These are phyloP conservation scores for Mariannaea elegans DNA, from an alignment of 2,329 filamentous ascomycete species.

Conservation along the genomic window DNA sequence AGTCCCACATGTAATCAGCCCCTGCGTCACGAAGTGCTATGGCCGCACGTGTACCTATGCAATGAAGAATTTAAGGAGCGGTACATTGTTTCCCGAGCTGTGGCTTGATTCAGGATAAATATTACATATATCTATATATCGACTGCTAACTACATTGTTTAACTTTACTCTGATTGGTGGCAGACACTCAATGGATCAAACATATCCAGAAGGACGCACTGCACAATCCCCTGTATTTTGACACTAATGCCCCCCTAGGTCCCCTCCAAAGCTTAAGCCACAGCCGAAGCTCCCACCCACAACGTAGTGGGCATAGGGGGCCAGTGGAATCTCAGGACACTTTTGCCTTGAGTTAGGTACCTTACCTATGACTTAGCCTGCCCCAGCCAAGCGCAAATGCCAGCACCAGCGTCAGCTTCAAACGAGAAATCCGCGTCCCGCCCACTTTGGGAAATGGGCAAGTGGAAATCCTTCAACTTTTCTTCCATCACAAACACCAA, in stretches of 20 bases:
- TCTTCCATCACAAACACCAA: conserved; percentile 33
- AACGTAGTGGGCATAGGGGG: not conserved
- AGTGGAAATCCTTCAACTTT: conserved; percentile 29
- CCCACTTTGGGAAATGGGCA: conserved; percentile 37
- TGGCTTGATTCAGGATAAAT: too few relatives aligned
- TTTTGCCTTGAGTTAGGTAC: conserved; percentile 19
- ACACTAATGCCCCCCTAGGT: not conserved
- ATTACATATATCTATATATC: too few relatives aligned
- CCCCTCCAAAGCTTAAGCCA: conserved; percentile 37
- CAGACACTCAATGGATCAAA: not conserved
- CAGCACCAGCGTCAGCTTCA: conserved; percentile 32
- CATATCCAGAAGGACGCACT: not conserved
- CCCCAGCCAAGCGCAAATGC: conserved; percentile 30
- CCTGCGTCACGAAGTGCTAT: conserved; percentile 29
- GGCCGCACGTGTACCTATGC: too few relatives aligned
- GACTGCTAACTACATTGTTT: too few relatives aligned
- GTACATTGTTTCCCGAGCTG: too few relatives aligned
- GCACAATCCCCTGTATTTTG: not conserved
- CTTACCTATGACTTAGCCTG: conserved; percentile 27
- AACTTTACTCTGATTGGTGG: too few relatives aligned
- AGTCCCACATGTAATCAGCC: conserved; percentile 41
- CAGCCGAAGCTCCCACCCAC: conserved; percentile 23
- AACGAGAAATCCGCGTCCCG: conserved; percentile 23
- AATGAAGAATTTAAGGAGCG: too few relatives aligned
- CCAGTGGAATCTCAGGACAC: conserved; percentile 24